These are phyloP conservation scores for Anisodus acutangulus DNA, from an alignment of 257 asterid genomes.

Conservation along the genomic window DNA sequence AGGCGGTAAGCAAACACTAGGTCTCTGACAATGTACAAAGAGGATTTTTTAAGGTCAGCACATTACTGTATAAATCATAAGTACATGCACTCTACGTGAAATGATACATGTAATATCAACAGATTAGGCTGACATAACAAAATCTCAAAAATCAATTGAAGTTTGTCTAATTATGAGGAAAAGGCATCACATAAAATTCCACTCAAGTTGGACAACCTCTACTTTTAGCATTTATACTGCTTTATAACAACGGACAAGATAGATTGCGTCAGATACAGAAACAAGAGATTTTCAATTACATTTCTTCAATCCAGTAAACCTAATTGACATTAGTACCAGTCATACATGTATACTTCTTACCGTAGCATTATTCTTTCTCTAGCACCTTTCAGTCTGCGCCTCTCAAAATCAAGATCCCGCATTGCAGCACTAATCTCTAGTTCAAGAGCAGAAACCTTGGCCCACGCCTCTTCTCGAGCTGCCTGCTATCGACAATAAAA, in stretches of 20 bases:
- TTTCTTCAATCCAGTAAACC: not conserved
- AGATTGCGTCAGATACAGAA: not conserved
- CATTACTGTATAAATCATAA: not conserved
- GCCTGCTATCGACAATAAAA: slow-evolving; percentile 93
- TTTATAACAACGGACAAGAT: not conserved
- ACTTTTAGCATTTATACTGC: slow-evolving; percentile 4
- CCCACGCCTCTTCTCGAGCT: slow-evolving; percentile 99
- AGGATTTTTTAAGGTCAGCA: not conserved
- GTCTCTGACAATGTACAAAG: slow-evolving; percentile 12
- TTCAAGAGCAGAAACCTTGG: slow-evolving; percentile 96
- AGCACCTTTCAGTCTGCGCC: slow-evolving; percentile 88
- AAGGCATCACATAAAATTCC: not conserved
- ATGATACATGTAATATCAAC: not conserved
- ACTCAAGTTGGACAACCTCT: not conserved
- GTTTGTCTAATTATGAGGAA: slow-evolving; percentile 2
- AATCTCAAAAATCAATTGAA: not conserved
- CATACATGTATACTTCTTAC: slow-evolving; percentile 45
- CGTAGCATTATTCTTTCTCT: slow-evolving; percentile 98
- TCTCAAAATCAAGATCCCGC: slow-evolving; percentile 93
- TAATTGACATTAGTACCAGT: not conserved
- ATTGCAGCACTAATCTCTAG: slow-evolving; percentile 92
- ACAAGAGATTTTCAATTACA: not conserved
- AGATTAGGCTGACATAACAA: not conserved
- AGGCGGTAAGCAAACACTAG: not conserved
- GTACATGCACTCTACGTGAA: not conserved